Conservation (phyloP, 345 rosid species). For the Linum lewisii region DNA sequence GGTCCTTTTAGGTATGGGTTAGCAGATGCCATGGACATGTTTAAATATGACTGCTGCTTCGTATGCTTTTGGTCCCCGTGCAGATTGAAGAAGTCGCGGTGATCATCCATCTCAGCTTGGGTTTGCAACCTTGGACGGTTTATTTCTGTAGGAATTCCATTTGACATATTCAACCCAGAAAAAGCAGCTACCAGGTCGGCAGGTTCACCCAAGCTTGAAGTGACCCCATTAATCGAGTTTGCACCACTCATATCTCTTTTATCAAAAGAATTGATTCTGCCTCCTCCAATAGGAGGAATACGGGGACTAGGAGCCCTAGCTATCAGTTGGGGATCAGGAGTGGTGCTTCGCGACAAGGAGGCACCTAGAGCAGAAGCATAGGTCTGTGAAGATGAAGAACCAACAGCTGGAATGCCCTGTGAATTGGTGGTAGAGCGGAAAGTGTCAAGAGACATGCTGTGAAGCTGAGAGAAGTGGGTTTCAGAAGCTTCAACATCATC, state of each 20-base stretch:
- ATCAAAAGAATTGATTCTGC: slow-evolving; percentile 37
- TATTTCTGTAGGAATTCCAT: slow-evolving; percentile 28
- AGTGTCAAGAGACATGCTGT: slow-evolving; percentile 31
- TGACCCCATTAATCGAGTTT: slow-evolving; percentile 29
- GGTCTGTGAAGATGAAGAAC: slow-evolving; percentile 36
- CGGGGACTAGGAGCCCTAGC: slow-evolving; percentile 53
- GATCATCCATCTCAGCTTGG: slow-evolving; percentile 28
- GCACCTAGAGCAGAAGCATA: slow-evolving; percentile 57
- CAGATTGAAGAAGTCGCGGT: slow-evolving; percentile 24
- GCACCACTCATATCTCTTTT: slow-evolving; percentile 29
- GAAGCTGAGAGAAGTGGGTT: slow-evolving; percentile 32
- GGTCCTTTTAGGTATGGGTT: slow-evolving; percentile 31
- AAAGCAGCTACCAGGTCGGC: slow-evolving; percentile 40
- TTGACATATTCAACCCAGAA: slow-evolving; percentile 50
- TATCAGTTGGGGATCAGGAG: slow-evolving; percentile 54
- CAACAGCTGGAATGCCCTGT: slow-evolving; percentile 24
- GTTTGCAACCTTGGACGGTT: slow-evolving; percentile 21
- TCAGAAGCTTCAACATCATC: slow-evolving; percentile 36
- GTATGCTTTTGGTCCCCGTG: slow-evolving; percentile 24
- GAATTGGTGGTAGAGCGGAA: slow-evolving; percentile 25
- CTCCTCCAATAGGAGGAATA: slow-evolving; percentile 49
- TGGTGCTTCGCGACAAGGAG: slow-evolving; percentile 49
- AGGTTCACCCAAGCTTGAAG: slow-evolving; percentile 28
- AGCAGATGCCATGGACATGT: slow-evolving; percentile 18
- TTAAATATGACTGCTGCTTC: slow-evolving; percentile 21